Evolutionary conservation across 106 monocot genomes (phyloP), one percentile per base, ranked within the genome.

Genomic region (Cymbidium sinense): DNA sequence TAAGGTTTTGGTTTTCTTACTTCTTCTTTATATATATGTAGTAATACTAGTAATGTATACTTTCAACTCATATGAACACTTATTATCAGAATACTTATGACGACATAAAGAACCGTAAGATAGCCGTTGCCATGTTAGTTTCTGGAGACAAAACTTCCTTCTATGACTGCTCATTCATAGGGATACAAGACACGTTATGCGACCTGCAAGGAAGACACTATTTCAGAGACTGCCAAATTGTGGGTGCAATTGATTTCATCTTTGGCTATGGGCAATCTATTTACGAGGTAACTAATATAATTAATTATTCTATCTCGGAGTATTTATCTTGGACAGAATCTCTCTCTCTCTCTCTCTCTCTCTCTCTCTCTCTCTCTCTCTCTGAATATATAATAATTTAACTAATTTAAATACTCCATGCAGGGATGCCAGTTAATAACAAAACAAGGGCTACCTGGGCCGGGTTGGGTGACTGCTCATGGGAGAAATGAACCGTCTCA

Each of bases 111-210:
- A 36, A 74, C 28, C 55, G 25, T 4, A 52, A 74, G 2, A 79
- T 54, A 41, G 81, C 65, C 0, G 67, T 81, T 0, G 81, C 81
- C 31, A 75, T 50, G 75, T 31, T 76, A 44, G 64, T 81, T 35
- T 37, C 43, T 2, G 81, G 75, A 3, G 81, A 81, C 6, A 75
- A 76, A 50, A 76, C 67, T 23, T 73, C 81, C 25, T 27, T 81
- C 17, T 81, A 81, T 18, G 47, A 61, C 18, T 85, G 85, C 64
- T 50, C 70, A 18, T 85, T 81, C 37, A 13, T 78, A 19, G 85
- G 85, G 1, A 9, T 74, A 2, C 85, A 85, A 21, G 85, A 85
- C 74, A 85, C 85, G 4, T 50, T 85, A 77, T 75, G 28, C 30
- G 82, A 85, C 74, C 54, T 78, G 17, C 5, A 9, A 31, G 82